phyloP scores from a whole-genome alignment of 2,329 filamentous ascomycete species.

The Trichophyton schoenleinii region DNA sequence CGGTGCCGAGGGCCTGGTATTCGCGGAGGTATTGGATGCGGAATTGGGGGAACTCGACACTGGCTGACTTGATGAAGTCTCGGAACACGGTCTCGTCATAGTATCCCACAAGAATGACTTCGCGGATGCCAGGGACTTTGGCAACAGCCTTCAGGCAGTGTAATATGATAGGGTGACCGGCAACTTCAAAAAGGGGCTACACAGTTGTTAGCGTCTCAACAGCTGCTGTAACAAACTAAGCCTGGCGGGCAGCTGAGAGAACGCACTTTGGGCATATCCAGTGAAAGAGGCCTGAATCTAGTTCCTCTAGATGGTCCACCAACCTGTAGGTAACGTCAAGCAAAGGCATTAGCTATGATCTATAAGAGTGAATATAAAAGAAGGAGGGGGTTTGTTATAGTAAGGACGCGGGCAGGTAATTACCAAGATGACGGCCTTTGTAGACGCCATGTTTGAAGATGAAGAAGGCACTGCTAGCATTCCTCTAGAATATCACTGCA shows the following conservation, averaged over 20 bases:
- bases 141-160: conserved; percentile 88
- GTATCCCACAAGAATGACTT: conserved; percentile 97
- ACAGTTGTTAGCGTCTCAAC: not conserved
- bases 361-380: not conserved
- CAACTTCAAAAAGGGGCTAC: conserved; percentile 93
- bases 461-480: not conserved
- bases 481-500: not conserved
- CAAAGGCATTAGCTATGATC: not conserved
- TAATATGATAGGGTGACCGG: conserved; percentile 95
- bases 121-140: conserved; percentile 82
- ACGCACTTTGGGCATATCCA: conserved; percentile 85
- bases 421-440: conserved; percentile 93
- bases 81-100: conserved; percentile 96
- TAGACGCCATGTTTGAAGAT: conserved; percentile 42
- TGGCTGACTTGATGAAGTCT: conserved; percentile 91
- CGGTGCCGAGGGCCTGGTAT: conserved; percentile 91
- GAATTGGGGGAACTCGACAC: conserved; percentile 72
- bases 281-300: conserved; percentile 82
- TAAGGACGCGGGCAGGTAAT: not conserved
- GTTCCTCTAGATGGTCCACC: conserved; percentile 92
- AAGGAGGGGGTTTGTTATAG: not conserved
- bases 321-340: conserved; percentile 46
- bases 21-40: conserved; percentile 92
- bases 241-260: conserved; percentile 6
- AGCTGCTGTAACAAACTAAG: conserved; percentile 8